Evolutionary conservation across 139 green algal species (phyloP).

Genomic region (Chlorella ohadii): DNA sequence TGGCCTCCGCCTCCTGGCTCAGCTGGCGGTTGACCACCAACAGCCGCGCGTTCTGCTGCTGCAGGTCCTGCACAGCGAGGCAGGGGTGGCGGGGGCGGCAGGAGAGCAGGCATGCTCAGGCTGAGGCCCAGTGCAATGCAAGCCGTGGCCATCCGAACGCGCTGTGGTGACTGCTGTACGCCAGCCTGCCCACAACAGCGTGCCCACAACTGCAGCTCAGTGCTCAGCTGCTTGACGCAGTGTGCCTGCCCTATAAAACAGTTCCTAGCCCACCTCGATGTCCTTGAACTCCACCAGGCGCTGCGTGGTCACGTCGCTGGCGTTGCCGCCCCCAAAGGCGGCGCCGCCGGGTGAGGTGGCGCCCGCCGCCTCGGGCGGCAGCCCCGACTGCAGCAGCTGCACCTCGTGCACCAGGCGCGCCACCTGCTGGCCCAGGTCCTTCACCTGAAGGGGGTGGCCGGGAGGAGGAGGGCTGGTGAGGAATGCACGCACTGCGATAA

Average conservation of each 20-base stretch:
- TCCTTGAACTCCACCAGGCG: conserved; percentile 49
- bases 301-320: conserved; percentile 50
- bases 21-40: conserved; percentile 60
- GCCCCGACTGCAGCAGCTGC: conserved; percentile 32
- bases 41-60: conserved; percentile 59
- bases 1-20: conserved; percentile 44
- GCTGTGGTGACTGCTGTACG: too few species aligned
- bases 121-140: too few species aligned
- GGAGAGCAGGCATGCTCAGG: too few species aligned
- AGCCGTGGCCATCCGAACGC: too few species aligned
- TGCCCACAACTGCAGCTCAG: too few species aligned
- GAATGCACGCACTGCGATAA: too few species aligned
- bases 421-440: conserved; percentile 56
- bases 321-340: conserved; percentile 31
- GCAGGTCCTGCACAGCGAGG: conserved; percentile 50
- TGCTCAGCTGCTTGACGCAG: too few species aligned
- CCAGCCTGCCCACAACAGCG: background rate
- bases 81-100: background rate
- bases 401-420: conserved; percentile 45
- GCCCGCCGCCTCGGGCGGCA: conserved; percentile 3
- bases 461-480: background rate
- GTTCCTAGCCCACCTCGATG: conserved; percentile 47
- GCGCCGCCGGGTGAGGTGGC: background rate
- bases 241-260: too few species aligned
- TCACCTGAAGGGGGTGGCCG: background rate